Percentiles rank a stretch among this genome's conserved stretches.
phyloP scores from a whole-genome alignment of 129 eudicot species.

The Scalesia atractyloides region DNA sequence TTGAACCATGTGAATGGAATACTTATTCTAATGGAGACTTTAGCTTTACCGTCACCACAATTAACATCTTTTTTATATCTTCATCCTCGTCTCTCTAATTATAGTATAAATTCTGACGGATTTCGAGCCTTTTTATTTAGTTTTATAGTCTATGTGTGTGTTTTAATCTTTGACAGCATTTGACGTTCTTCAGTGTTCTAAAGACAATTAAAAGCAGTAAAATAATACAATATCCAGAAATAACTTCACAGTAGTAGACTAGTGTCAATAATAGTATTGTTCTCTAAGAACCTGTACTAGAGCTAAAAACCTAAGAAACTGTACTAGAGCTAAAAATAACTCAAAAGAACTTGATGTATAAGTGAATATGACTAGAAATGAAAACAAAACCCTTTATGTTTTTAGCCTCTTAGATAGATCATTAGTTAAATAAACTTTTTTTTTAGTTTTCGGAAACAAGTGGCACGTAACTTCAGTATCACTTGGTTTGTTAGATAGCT shows the following conservation, averaged over 20 bases:
- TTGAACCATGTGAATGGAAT: background rate
- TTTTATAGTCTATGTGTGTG: background rate
- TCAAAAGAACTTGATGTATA: background rate
- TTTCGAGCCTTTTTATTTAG: background rate
- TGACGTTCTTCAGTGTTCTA: background rate
- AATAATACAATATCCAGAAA: background rate
- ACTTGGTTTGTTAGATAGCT: background rate
- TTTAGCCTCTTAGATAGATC: background rate
- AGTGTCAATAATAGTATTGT: background rate
- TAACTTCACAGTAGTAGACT: background rate
- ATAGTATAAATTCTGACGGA: background rate
- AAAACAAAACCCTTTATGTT: background rate
- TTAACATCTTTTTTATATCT: background rate
- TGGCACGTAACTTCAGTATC: background rate
- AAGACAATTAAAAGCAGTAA: background rate
- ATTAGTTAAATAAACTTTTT: background rate
- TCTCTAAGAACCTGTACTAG: background rate
- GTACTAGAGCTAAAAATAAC: background rate
- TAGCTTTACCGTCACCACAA: background rate
- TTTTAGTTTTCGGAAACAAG: background rate
- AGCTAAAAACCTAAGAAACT: background rate
- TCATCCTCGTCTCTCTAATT: background rate
- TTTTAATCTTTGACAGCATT: background rate
- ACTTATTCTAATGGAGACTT: background rate
- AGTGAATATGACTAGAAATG: slow-evolving; percentile 1